Evolutionary conservation across 768 basidiomycete species (phyloP).

Genomic region (Brasilioporus rufonigricans): DNA sequence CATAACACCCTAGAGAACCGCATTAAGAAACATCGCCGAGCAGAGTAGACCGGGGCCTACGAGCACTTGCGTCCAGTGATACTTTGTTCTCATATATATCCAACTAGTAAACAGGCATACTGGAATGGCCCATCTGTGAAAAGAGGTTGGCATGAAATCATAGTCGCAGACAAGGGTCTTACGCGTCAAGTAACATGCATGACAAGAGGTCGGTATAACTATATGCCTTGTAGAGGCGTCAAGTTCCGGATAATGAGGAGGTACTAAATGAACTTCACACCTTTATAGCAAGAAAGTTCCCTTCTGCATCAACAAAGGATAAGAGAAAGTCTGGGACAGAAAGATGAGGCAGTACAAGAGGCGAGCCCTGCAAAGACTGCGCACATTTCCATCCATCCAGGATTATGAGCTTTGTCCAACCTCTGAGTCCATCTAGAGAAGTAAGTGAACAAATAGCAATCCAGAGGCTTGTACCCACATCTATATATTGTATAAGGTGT

Average conservation of each 20-base stretch:
- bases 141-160: not conserved
- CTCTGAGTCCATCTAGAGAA: conserved; percentile 66
- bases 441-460: not conserved
- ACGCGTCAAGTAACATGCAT: conserved; percentile 91
- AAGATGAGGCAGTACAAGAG: not conserved
- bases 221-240: conserved; percentile 50
- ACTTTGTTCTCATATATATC: conserved; percentile 74
- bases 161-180: conserved; percentile 17
- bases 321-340: conserved; percentile 63
- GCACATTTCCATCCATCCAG: conserved; percentile 89
- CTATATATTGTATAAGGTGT: conserved; percentile 89
- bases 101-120: conserved; percentile 79
- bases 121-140: conserved; percentile 78
- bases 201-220: conserved; percentile 84
- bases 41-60: conserved; percentile 35
- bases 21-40: not conserved
- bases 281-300: conserved; percentile 82
- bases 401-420: conserved; percentile 70
- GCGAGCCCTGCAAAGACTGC: conserved; percentile 18
- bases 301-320: conserved; percentile 80
- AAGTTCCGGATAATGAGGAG: not conserved
- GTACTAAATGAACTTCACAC: conserved; percentile 28
- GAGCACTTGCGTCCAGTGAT: conserved; percentile 80
- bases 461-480: conserved; percentile 47
- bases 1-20: conserved; percentile 52